phyloP scores from a whole-genome alignment of 345 rosid species.

The Salix brachista region DNA sequence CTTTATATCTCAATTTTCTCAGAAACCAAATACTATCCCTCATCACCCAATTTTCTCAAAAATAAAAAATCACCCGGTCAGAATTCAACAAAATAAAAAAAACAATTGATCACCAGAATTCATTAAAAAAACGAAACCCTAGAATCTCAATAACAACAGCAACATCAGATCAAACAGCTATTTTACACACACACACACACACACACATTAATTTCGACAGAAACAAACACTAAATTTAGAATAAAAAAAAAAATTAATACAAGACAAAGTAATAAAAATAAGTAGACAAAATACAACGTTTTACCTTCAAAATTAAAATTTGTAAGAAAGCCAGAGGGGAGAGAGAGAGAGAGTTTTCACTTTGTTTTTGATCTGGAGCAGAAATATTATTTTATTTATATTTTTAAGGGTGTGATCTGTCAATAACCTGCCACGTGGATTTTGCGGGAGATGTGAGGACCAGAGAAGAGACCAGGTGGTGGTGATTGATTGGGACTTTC shows the following conservation, averaged over 20 bases:
- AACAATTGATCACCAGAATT: neutral
- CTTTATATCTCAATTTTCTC: neutral
- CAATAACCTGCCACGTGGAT: neutral
- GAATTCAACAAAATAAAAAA: neutral
- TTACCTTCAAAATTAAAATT: neutral
- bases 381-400: neutral
- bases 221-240: neutral
- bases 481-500: slow-evolving; percentile 3
- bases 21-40: neutral
- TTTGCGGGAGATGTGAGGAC: neutral
- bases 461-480: neutral
- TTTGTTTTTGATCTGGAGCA: neutral
- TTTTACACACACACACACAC: neutral
- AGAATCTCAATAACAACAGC: neutral
- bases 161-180: neutral
- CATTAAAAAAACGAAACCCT: neutral
- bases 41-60: neutral
- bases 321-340: neutral
- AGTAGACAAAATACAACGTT: neutral
- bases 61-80: neutral
- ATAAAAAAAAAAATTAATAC: neutral
- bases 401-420: neutral
- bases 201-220: neutral
- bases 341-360: neutral
- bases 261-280: neutral